Base-by-base conservation (phyloP, 192 early-diverging fungal genomes). In the Linnemannia zychae region DNA sequence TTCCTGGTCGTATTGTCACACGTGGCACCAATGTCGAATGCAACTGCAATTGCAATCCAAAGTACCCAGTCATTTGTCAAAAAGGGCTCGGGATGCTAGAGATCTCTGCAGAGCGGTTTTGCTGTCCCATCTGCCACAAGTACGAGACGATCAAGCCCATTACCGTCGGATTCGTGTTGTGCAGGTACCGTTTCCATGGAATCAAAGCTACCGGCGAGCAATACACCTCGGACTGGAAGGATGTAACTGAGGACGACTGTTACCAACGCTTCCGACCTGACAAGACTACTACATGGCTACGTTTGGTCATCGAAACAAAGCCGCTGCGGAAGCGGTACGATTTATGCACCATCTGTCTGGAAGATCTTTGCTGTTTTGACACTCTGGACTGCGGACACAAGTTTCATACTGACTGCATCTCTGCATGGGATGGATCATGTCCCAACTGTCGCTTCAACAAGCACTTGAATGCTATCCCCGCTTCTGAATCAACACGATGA, bases 151-250 rank as follows among this genome's bases (percentile, higher is more conserved):
- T 79, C 44, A 24, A 44, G 6, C 78, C 72, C 40, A 22, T 74
- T 18, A 74, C 78, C 6, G 78, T 79, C 28, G 78, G 78, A 16
- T 79, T 79, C 65, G 9, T 9, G 24, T 1, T 5, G 6, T 79
- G 72, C 72, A 80, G 44, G 72, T 74, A 80, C 66, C 72, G 72
- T 2, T 80, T 74, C 48, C 72, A 80, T 7, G 78, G 78, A 2
- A 68, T 69, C 70, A 80, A 74, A 17, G 24, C 48, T 0, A 53
- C 53, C 17, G 72, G 72, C 0, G 66, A 74, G 67, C 65, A 74
- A 24, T 69, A 68, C 20, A 31, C 78, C 3, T 57, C 78, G 1
- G 50, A 70, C 13, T 79, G 71, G 78, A 65, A 24, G 36, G 37
- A 33, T 0, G 60, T 79, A 4, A 50, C 38, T 1, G 20, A 40